phyloP scores from a whole-genome alignment of 768 basidiomycete species.

The Lactifluus volemus region DNA sequence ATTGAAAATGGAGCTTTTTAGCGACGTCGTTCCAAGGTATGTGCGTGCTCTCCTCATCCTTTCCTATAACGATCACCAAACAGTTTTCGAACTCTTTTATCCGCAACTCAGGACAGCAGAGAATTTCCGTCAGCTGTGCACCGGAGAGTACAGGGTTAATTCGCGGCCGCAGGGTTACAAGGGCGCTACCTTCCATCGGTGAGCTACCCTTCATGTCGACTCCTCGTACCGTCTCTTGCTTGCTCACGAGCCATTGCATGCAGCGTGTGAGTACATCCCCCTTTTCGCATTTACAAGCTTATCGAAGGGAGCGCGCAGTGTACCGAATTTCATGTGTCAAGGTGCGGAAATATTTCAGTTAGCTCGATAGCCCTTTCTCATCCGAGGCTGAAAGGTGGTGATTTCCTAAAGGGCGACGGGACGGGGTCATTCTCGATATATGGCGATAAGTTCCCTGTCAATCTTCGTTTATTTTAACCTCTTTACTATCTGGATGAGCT shows the following conservation, averaged over 20 bases:
- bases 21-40: slow-evolving; percentile 91
- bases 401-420: slow-evolving; percentile 91
- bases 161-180: slow-evolving; percentile 88
- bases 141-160: slow-evolving; percentile 89
- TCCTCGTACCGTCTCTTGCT: slow-evolving; percentile 20
- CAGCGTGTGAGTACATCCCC: slow-evolving; percentile 54
- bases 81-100: slow-evolving; percentile 1
- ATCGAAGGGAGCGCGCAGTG: slow-evolving; percentile 34
- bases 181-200: slow-evolving; percentile 88
- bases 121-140: slow-evolving; percentile 95
- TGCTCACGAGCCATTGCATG: slow-evolving; percentile 19
- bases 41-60: slow-evolving; percentile 27
- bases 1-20: slow-evolving; percentile 96
- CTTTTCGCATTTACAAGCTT: slow-evolving; percentile 3
- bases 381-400: slow-evolving; percentile 52
- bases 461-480: slow-evolving; percentile 20
- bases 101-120: slow-evolving; percentile 70
- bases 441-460: slow-evolving; percentile 84
- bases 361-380: background rate
- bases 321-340: slow-evolving; percentile 96
- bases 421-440: slow-evolving; percentile 97
- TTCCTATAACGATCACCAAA: background rate
- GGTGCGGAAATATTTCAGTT: slow-evolving; percentile 33
- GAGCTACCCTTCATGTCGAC: slow-evolving; percentile 19
- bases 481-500: background rate